Conservation (phyloP, 192 early-diverging fungal species). For the Chytriomyces confervae region DNA sequence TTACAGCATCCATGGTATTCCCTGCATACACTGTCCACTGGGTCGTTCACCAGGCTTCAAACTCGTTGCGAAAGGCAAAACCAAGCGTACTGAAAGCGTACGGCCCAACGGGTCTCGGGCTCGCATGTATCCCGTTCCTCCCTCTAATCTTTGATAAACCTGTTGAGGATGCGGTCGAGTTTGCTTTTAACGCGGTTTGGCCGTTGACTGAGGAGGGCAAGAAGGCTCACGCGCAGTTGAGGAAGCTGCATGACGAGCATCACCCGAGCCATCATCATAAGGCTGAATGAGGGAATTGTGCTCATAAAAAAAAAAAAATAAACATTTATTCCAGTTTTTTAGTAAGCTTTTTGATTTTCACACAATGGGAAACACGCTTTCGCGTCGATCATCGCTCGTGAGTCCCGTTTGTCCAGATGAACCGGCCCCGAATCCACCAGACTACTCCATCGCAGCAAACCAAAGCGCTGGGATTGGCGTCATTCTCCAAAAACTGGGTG, state of each 20-base stretch:
- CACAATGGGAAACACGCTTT: slow-evolving; percentile 1
- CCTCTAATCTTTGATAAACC: slow-evolving; percentile 69
- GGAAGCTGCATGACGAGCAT: background rate
- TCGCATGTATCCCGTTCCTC: slow-evolving; percentile 61
- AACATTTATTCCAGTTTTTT: background rate
- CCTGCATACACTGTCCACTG: slow-evolving; percentile 64
- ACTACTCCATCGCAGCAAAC: no score
- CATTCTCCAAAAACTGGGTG: no score
- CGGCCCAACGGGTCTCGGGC: slow-evolving; percentile 64
- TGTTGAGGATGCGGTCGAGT: slow-evolving; percentile 61
- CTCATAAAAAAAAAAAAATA: background rate
- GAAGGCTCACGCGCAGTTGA: slow-evolving; percentile 7
- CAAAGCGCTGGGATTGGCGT: no score
- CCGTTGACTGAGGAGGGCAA: slow-evolving; percentile 15
- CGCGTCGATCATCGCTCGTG: background rate
- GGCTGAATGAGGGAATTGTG: background rate
- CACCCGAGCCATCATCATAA: slow-evolving; percentile 7
- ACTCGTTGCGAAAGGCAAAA: slow-evolving; percentile 31
- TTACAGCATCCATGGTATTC: slow-evolving; percentile 59
- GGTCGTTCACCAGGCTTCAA: slow-evolving; percentile 29
- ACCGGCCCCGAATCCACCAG: no score
- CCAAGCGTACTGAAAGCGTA: slow-evolving; percentile 48
- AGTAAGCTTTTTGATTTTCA: background rate
- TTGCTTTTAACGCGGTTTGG: slow-evolving; percentile 52
- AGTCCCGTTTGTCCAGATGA: background rate